Conservation (phyloP, 441 rosid genomes). For the Daphne laureola region DNA sequence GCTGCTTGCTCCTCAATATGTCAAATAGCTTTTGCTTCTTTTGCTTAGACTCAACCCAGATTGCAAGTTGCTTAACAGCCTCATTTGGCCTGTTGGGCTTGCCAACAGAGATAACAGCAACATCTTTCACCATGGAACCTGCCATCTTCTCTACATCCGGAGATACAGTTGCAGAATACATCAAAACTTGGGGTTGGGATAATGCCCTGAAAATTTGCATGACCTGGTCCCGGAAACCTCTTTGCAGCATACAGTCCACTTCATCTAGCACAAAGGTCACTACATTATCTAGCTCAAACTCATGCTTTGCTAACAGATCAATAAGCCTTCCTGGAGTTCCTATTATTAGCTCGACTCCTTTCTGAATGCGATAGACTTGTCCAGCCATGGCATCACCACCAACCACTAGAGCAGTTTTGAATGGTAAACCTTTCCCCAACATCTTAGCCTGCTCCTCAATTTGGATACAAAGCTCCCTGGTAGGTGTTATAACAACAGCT, state of each 20-base stretch:
- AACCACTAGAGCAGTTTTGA: conserved; percentile 87
- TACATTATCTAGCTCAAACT: conserved; percentile 40
- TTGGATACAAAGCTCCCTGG: conserved; percentile 84
- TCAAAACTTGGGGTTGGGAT: conserved; percentile 67
- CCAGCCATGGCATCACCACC: conserved; percentile 82
- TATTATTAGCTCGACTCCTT: conserved; percentile 75
- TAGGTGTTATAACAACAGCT: conserved; percentile 73
- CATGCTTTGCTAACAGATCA: conserved; percentile 66
- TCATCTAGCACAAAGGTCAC: conserved; percentile 64
- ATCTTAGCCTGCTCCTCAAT: conserved; percentile 86
- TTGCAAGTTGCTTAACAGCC: conserved; percentile 68
- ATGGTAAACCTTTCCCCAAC: conserved; percentile 81
- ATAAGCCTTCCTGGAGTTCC: conserved; percentile 88
- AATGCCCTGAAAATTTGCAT: conserved; percentile 78
- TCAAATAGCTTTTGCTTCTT: conserved; percentile 94
- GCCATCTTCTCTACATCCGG: conserved; percentile 64
- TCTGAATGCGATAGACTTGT: conserved; percentile 66
- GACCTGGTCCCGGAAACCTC: conserved; percentile 83
- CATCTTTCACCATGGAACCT: conserved; percentile 37
- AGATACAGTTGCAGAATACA: conserved; percentile 78
- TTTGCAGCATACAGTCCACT: conserved; percentile 90
- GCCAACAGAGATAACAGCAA: conserved; percentile 46
- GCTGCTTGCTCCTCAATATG: conserved; percentile 62
- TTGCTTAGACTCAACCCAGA: conserved; percentile 85
- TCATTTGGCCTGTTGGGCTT: conserved; percentile 52